Percentiles rank a stretch among this genome's conserved stretches.
Evolutionary conservation across 2,329 filamentous ascomycete species (phyloP).

Genomic region (Phaeosphaeriaceae sp.): DNA sequence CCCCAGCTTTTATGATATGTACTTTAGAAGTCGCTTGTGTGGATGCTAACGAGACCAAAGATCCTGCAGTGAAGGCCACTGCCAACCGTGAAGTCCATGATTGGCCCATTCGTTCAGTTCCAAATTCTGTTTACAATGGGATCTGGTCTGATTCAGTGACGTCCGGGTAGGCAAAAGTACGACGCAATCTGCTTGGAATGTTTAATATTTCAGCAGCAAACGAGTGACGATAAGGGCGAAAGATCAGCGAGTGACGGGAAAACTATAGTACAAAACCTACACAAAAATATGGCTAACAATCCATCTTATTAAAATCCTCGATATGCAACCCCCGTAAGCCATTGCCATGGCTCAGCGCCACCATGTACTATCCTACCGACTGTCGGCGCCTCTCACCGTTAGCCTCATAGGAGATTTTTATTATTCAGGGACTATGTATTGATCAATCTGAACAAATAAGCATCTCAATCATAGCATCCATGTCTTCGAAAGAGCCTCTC

Average conservation of each 20-base stretch:
- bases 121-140: not conserved
- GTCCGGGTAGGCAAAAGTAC: too few relatives aligned
- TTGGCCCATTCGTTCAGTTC: not conserved
- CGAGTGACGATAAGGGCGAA: not conserved
- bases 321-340: not conserved
- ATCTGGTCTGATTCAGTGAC: too few relatives aligned
- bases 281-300: not conserved
- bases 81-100: conserved; percentile 17
- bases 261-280: not conserved
- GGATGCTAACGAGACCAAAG: conserved; percentile 6
- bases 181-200: not conserved
- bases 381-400: not conserved
- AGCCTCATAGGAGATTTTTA: not conserved
- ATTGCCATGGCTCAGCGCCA: not conserved
- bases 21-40: conserved; percentile 19
- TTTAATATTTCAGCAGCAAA: not conserved
- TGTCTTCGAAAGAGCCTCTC: too few relatives aligned
- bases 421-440: too few relatives aligned
- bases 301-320: not conserved
- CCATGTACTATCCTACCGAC: not conserved
- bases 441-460: too few relatives aligned
- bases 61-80: conserved; percentile 13
- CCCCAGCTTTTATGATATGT: conserved; percentile 48
- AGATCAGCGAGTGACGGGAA: not conserved
- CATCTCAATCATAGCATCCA: too few relatives aligned